These are phyloP conservation scores for Sporodiniella umbellata DNA, from an alignment of 371 early-diverging fungal genomes.

Conservation along the genomic window DNA sequence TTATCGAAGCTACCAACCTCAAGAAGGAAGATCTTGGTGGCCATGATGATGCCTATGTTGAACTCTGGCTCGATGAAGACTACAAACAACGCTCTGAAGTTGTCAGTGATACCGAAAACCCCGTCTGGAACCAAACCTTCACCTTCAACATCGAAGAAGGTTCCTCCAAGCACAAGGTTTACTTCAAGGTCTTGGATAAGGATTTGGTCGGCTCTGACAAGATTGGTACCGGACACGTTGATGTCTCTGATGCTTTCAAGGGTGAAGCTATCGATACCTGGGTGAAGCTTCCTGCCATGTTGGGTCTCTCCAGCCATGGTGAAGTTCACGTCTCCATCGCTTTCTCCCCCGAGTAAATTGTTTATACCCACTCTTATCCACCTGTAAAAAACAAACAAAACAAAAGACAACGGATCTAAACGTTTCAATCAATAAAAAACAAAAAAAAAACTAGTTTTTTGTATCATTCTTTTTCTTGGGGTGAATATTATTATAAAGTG, in stretches of 20 bases:
- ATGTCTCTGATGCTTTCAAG: conserved; percentile 24
- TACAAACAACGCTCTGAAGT: conserved; percentile 37
- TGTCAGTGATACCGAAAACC: conserved; percentile 27
- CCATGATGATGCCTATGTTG: conserved; percentile 36
- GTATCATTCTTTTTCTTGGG: no score
- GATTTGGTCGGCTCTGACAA: conserved; percentile 29
- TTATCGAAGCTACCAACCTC: conserved; percentile 36
- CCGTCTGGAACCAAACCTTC: conserved; percentile 43
- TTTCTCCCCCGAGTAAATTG: conserved; percentile 22
- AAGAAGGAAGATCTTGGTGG: conserved; percentile 31
- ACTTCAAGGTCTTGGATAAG: conserved; percentile 37
- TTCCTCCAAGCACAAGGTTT: conserved; percentile 27
- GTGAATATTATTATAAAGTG: no score
- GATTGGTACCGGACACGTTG: conserved; percentile 30
- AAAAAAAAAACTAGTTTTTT: no score
- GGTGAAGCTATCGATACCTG: conserved; percentile 31
- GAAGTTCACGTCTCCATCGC: conserved; percentile 31
- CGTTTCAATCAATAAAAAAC: no score
- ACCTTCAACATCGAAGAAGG: conserved; percentile 32
- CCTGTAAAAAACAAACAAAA: background rate
- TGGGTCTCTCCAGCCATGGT: conserved; percentile 40
- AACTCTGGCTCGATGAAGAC: conserved; percentile 37
- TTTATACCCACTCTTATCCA: background rate
- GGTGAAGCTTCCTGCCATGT: conserved; percentile 37
- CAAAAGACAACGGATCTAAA: no score